phyloP scores from a whole-genome alignment of 371 early-diverging fungal species.

The Mucor ambiguus region DNA sequence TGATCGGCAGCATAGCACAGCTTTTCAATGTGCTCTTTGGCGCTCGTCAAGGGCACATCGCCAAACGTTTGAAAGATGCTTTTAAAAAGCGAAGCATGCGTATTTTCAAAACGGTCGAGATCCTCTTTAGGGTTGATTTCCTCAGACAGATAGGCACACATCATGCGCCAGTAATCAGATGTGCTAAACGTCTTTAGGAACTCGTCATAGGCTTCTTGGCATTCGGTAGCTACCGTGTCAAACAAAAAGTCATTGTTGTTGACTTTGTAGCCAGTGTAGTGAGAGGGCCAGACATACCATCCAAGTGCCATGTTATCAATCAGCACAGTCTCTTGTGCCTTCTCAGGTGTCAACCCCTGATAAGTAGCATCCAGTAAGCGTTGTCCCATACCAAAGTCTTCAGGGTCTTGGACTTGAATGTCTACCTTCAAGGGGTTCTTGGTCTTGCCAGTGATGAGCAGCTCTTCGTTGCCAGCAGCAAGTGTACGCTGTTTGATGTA shows the following conservation, averaged over 20 bases:
- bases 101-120: conserved; percentile 56
- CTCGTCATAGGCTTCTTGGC: conserved; percentile 53
- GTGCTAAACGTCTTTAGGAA: conserved; percentile 52
- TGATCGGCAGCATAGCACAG: conserved; percentile 60
- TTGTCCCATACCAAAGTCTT: not conserved
- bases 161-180: conserved; percentile 58
- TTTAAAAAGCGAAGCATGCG: conserved; percentile 64
- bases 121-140: conserved; percentile 64
- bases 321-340: conserved; percentile 34
- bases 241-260: conserved; percentile 32
- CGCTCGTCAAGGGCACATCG: conserved; percentile 54
- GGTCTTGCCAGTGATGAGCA: conserved; percentile 37
- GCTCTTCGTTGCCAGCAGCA: conserved; percentile 50
- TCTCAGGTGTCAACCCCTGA: conserved; percentile 5
- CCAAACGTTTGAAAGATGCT: conserved; percentile 72
- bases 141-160: conserved; percentile 61
- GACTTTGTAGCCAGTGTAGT: conserved; percentile 54
- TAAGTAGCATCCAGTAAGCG: conserved; percentile 11
- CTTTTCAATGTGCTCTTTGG: conserved; percentile 52
- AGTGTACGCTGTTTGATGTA: conserved; percentile 64
- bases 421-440: conserved; percentile 47
- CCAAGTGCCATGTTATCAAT: conserved; percentile 63
- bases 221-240: conserved; percentile 47
- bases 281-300: conserved; percentile 79
- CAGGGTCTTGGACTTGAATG: conserved; percentile 18